These are phyloP conservation scores for Martensiomyces pterosporus DNA, from an alignment of 192 early-diverging fungal genomes.

Conservation along the genomic window DNA sequence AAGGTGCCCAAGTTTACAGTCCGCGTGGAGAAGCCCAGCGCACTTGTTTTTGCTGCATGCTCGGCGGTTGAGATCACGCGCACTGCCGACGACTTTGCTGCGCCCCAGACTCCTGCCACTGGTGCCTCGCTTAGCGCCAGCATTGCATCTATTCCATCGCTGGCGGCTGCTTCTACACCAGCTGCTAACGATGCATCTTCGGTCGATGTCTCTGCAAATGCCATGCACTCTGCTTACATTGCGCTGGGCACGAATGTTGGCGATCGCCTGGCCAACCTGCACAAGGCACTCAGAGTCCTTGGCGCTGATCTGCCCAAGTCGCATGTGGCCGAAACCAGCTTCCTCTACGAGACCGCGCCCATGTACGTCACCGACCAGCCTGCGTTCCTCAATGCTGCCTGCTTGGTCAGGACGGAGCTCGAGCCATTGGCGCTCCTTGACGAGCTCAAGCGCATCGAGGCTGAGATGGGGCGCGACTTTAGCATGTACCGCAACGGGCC, in stretches of 20 bases:
- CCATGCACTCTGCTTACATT: conserved; percentile 58
- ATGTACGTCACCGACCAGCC: conserved; percentile 97
- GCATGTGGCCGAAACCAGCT: conserved; percentile 81
- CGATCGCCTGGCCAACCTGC: conserved; percentile 73
- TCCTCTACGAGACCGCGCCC: conserved; percentile 92
- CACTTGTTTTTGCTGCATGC: conserved; percentile 83
- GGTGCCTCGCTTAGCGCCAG: conserved; percentile 7
- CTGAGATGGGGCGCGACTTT: conserved; percentile 71
- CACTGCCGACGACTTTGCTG: conserved; percentile 50
- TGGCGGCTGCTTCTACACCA: conserved; percentile 13
- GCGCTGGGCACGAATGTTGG: conserved; percentile 92
- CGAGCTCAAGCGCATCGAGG: conserved; percentile 81
- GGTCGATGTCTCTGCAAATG: too few relatives aligned
- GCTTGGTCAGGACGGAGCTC: conserved; percentile 77
- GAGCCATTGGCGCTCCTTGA: conserved; percentile 67
- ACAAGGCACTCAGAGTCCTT: conserved; percentile 59
- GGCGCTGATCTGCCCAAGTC: conserved; percentile 26
- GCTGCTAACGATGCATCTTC: background rate
- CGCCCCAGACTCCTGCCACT: background rate
- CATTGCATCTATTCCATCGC: conserved; percentile 7
- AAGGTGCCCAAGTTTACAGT: conserved; percentile 86
- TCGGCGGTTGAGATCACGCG: conserved; percentile 90
- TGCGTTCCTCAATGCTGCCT: conserved; percentile 84
- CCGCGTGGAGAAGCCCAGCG: conserved; percentile 91
- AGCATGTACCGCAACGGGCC: conserved; percentile 75